Conservation (phyloP, 352 stramenopile species). For the Phytophthora kernoviae region DNA sequence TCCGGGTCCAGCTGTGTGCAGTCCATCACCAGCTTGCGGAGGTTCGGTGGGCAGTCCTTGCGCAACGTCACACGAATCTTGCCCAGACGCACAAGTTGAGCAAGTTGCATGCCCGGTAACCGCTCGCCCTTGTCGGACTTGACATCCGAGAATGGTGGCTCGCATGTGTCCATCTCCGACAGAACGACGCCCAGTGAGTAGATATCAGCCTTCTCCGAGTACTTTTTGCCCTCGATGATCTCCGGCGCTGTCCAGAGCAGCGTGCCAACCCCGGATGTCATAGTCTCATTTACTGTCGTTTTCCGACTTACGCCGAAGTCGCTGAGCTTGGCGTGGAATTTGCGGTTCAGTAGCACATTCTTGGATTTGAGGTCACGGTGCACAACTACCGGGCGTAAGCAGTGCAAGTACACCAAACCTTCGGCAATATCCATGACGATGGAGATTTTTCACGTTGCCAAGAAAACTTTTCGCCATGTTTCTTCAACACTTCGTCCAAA, state of each 20-base stretch:
- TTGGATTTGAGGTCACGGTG: constrained; percentile 90
- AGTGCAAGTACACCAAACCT: constrained; percentile 87
- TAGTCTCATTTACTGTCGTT: constrained; percentile 71
- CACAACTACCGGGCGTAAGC: constrained; percentile 67
- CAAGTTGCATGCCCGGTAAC: constrained; percentile 74
- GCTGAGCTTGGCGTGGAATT: constrained; percentile 79
- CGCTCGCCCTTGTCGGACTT: constrained; percentile 50
- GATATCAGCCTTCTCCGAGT: constrained; percentile 88
- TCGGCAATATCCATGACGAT: constrained; percentile 87
- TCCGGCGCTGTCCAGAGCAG: constrained; percentile 88
- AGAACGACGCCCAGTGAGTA: constrained; percentile 89
- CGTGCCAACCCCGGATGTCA: constrained; percentile 81
- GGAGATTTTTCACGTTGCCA: constrained; percentile 77
- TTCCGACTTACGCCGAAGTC: constrained; percentile 89
- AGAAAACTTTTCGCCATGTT: constrained; percentile 52
- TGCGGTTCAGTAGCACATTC: constrained; percentile 80
- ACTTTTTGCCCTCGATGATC: constrained; percentile 87
- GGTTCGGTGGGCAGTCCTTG: constrained; percentile 59
- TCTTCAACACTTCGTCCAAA: constrained; percentile 61
- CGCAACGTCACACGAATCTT: constrained; percentile 58
- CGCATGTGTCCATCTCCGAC: constrained; percentile 77
- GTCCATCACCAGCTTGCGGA: constrained; percentile 54
- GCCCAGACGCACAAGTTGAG: constrained; percentile 60
- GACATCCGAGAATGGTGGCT: constrained; percentile 59
- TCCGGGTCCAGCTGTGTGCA: constrained; percentile 76